Evolutionary conservation across 768 basidiomycete genomes (phyloP), one percentile per base, ranked within the genome.

Genomic region (Suillus subalutaceus): DNA sequence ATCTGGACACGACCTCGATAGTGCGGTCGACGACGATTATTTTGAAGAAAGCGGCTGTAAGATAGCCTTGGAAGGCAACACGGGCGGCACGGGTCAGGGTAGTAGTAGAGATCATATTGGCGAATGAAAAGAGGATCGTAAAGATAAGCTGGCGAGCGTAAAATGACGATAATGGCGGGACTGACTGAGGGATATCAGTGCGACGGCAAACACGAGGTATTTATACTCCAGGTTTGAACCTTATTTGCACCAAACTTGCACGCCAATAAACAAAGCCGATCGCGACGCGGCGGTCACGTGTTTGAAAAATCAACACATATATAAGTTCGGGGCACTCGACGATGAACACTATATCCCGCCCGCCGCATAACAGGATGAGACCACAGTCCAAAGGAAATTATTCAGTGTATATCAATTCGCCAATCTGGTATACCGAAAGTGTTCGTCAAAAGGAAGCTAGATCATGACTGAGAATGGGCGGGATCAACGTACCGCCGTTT

Each of bases 251-350:
- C 10, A 18, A 6, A 13, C 10, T 56, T 56, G 55, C 32, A 37
- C 20, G 32, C 35, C 18, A 3, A 56, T 37, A 37, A 20, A 56
- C 55, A 35, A 1, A 56, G 55, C 12, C 55, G 32, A 56, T 56
- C 55, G 55, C 55, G 55, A 56, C 35, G 55, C 55, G 32, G 13
- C 1, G 20, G 35, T 56, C 55, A 56, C 55, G 55, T 56, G 55
- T 37, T 37, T 13, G 1, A 7, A 35, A 56, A 56, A 35, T 56
- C 35, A 56, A 56, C 32, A 10, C 43, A 6, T 52, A 52, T 52
- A 52, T 52, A 52, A 52, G 6, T 26, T 26, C 6, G 48, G 26
- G 13, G 7, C 41, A 52, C 30, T 32, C 30, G 16, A 30, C 30
- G 16, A 55, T 35, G 18, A 55, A 55, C 20, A 16, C 35, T 35